These are phyloP conservation scores for Misopates orontium DNA, from an alignment of 257 asterid genomes.

Conservation along the genomic window DNA sequence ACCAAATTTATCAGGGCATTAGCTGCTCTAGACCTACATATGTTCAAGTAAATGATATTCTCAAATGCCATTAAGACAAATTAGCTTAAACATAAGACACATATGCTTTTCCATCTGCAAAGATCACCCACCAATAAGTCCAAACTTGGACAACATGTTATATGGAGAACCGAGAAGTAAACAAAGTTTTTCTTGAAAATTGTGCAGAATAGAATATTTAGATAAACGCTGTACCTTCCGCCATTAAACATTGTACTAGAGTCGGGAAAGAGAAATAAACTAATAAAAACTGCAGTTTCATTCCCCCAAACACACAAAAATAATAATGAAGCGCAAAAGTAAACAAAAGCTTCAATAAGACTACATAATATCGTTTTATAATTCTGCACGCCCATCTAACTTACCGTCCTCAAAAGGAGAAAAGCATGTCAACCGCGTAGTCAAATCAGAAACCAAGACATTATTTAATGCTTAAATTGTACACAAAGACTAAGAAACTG, in stretches of 20 bases:
- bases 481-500: constrained; percentile 18
- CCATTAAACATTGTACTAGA: no score
- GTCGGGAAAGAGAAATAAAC: not conserved
- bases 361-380: no score
- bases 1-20: constrained; percentile 18
- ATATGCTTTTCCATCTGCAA: not conserved
- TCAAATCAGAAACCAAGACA: constrained; percentile 12
- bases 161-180: not conserved
- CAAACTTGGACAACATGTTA: not conserved
- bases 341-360: not conserved
- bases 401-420: no score
- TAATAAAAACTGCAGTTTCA: not conserved
- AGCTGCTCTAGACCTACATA: constrained; percentile 24
- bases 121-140: not conserved
- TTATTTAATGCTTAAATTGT: constrained; percentile 3
- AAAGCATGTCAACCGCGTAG: not conserved
- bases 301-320: not conserved
- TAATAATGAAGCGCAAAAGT: not conserved
- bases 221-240: not conserved
- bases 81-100: not conserved
- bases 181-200: not conserved
- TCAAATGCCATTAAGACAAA: not conserved
- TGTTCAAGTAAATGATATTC: not conserved
- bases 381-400: no score
- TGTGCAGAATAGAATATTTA: not conserved